Conservation (phyloP, 2,329 filamentous ascomycete genomes). For the Tolypocladium endophyticum region DNA sequence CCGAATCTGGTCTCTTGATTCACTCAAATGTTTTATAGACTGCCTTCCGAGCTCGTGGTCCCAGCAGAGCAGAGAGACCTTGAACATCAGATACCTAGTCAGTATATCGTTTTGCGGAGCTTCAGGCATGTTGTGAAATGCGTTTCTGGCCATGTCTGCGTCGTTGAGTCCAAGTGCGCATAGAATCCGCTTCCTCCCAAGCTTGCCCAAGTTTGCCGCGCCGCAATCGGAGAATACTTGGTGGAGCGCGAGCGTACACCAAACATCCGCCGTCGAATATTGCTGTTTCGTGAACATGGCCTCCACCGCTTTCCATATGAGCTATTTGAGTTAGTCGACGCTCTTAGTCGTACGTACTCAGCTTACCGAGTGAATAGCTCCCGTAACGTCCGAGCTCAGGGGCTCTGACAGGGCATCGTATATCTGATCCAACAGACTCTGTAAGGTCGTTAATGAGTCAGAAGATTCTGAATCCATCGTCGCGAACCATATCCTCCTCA, state of each 20-base stretch:
- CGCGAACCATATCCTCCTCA: constrained; percentile 58
- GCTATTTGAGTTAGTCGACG: constrained; percentile 29
- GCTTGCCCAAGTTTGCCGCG: constrained; percentile 54
- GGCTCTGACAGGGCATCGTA: constrained; percentile 30
- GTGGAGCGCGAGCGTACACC: constrained; percentile 63
- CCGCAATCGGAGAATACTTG: constrained; percentile 55
- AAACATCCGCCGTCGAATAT: constrained; percentile 47
- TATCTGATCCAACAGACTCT: constrained; percentile 21
- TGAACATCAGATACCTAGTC: constrained; percentile 68
- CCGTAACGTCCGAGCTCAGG: constrained; percentile 50
- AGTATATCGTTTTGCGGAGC: constrained; percentile 47
- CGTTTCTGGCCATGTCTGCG: constrained; percentile 10
- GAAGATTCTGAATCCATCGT: constrained; percentile 31
- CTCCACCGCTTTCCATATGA: constrained; percentile 77
- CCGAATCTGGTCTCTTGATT: constrained; percentile 35
- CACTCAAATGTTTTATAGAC: constrained; percentile 52
- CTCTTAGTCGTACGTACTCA: background rate
- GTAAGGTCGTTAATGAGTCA: constrained; percentile 12
- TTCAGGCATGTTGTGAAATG: constrained; percentile 50
- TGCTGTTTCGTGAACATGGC: constrained; percentile 39
- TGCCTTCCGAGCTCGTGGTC: constrained; percentile 49
- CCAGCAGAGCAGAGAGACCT: constrained; percentile 49
- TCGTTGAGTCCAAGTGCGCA: constrained; percentile 47
- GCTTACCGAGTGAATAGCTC: constrained; percentile 56
- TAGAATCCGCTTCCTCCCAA: constrained; percentile 61